Evolutionary conservation across 805 yeast species (phyloP), one percentile per base, ranked within the genome.

Genomic region (Yarrowia keelungensis): DNA sequence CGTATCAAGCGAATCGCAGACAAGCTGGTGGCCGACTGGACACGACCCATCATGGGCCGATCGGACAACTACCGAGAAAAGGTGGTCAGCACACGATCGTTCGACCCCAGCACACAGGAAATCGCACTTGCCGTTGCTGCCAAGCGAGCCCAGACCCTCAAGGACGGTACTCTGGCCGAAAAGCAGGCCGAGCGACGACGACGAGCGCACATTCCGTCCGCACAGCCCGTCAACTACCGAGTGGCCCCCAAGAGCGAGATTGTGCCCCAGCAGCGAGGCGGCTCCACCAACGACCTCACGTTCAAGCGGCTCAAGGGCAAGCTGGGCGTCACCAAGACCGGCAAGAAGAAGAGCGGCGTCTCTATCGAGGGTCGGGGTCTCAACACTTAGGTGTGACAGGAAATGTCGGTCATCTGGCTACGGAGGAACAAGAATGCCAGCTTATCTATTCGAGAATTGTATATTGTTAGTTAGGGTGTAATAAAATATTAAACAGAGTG

Each of bases 131-230:
- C 53, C 12, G 68, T 45, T 8, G 70, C 58, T 11, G 51, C 50
- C 50, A 42, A 54, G 56, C 26, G 69, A 32, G 69, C 69, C 16
- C 32, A 45, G 39, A 56, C 67, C 10, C 26, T 68, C 51, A 62
- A 38, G 39, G 70, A 68, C 70, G 53, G 68, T 51, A 78, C 93
- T 1, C 82, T 90, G 70, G 93, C 92, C 75, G 97, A 92, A 80
- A 93, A 90, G 76, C 89, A 91, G 74, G 97, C 97, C 10, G 92
- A 88, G 72, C 86, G 97, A 79, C 86, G 97, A 79, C 90, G 90
- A 78, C 86, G 98, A 78, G 98, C 98, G 4, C 97, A 97, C 47
- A 94, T 95, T 62, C 98, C 98, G n/a, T 87, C 89, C 43, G 92
- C 94, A 54, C 86, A 95, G 71, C 89, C 95, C 3, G 86, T 92